phyloP scores from a whole-genome alignment of 2,329 filamentous ascomycete species.

The Penicillium sp. region DNA sequence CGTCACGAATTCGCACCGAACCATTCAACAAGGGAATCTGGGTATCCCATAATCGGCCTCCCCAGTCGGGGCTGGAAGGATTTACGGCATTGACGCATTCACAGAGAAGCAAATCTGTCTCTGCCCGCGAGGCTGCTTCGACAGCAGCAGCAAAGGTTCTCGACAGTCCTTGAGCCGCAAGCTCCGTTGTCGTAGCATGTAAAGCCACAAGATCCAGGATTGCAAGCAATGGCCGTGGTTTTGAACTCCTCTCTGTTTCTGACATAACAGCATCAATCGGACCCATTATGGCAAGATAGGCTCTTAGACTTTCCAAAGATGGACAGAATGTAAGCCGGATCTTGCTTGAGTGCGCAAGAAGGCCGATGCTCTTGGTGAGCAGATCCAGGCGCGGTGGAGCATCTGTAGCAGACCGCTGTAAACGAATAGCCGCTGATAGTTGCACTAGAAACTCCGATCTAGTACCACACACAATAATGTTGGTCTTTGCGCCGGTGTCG shows the following conservation, averaged over 20 bases:
- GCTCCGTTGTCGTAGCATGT: slow-evolving; percentile 46
- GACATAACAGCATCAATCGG: neutral
- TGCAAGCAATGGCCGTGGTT: slow-evolving; percentile 28
- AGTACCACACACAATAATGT: slow-evolving; percentile 69
- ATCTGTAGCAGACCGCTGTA: slow-evolving; percentile 16
- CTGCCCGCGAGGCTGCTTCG: slow-evolving; percentile 34
- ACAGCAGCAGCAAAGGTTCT: slow-evolving; percentile 44
- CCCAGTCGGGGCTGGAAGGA: slow-evolving; percentile 29
- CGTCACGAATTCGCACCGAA: slow-evolving; percentile 49
- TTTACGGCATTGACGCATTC: slow-evolving; percentile 40
- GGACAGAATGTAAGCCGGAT: slow-evolving; percentile 71
- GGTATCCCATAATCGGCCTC: slow-evolving; percentile 47
- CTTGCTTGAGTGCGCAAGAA: slow-evolving; percentile 67
- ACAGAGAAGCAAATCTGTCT: slow-evolving; percentile 38
- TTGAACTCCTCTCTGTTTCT: neutral
- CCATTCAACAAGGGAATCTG: slow-evolving; percentile 63
- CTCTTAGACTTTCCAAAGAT: slow-evolving; percentile 73
- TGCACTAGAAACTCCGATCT: slow-evolving; percentile 64
- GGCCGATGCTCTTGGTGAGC: slow-evolving; percentile 64
- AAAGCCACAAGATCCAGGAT: slow-evolving; percentile 44
- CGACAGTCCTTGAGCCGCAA: slow-evolving; percentile 50
- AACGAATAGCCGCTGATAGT: slow-evolving; percentile 52
- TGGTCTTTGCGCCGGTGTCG: slow-evolving; percentile 55
- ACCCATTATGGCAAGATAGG: slow-evolving; percentile 64
- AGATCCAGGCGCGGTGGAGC: slow-evolving; percentile 42